These are phyloP conservation scores for Acer saccharum DNA, from an alignment of 345 rosid species.

Conservation along the genomic window DNA sequence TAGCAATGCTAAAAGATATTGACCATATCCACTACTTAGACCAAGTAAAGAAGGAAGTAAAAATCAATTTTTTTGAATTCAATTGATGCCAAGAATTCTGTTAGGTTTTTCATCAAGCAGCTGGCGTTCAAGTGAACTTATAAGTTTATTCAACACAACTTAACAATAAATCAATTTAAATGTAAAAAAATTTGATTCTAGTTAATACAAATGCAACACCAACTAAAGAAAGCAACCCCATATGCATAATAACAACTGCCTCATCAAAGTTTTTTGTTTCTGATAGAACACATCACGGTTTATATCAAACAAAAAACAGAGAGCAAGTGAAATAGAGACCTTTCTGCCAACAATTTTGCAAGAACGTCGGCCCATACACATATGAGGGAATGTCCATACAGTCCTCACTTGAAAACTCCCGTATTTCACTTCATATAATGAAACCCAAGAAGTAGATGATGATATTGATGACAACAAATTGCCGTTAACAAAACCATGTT, in stretches of 20 bases:
- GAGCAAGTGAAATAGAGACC: constrained; percentile 37
- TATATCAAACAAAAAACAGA: background rate
- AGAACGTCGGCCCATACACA: constrained; percentile 93
- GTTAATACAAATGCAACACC: background rate
- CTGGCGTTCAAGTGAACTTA: constrained; percentile 12
- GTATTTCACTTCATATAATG: constrained; percentile 22
- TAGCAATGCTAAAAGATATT: too few species aligned
- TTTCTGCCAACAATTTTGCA: constrained; percentile 87
- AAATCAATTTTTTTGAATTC: background rate
- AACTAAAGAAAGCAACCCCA: background rate
- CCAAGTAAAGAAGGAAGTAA: background rate
- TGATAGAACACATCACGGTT: background rate
- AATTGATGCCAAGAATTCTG: background rate
- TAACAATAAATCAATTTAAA: background rate
- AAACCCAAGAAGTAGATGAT: constrained; percentile 33
- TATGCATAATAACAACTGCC: background rate
- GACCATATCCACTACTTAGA: background rate
- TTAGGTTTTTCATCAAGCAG: constrained; percentile 43
- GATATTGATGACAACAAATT: constrained; percentile 42
- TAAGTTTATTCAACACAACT: background rate
- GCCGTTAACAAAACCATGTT: constrained; percentile 30
- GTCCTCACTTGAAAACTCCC: constrained; percentile 36
- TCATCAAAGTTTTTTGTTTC: background rate
- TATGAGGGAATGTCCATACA: constrained; percentile 63
- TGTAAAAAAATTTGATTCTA: background rate